Percentiles rank a stretch among this genome's conserved stretches.
Evolutionary conservation across 108 stramenopile genomes (phyloP).

Genomic region (Nannochloropsis gaditana): DNA sequence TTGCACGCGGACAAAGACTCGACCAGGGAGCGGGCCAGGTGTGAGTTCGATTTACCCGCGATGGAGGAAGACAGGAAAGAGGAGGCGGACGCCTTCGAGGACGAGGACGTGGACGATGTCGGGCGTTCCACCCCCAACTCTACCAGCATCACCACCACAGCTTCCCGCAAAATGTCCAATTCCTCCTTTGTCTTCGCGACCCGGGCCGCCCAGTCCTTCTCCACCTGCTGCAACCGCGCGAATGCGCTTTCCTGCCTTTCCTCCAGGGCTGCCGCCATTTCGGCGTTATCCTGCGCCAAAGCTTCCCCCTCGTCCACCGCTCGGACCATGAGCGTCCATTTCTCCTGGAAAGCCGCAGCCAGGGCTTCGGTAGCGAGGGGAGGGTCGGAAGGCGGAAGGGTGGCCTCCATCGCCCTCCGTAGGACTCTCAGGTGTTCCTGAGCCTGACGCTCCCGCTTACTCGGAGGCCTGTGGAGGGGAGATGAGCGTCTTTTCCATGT

Average conservation of each 20-base stretch:
- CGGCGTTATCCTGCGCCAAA: neutral
- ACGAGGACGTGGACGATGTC: neutral
- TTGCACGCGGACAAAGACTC: neutral
- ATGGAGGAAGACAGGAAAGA: slow-evolving; percentile 12
- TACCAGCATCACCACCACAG: neutral
- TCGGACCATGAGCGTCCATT: neutral
- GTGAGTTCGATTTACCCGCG: neutral
- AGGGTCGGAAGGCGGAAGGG: neutral
- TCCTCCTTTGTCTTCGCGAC: neutral
- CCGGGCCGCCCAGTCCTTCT: neutral
- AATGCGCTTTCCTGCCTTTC: neutral
- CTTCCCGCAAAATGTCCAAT: neutral
- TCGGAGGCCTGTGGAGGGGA: neutral
- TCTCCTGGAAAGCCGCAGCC: neutral
- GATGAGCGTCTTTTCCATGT: neutral
- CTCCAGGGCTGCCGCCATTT: neutral
- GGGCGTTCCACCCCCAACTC: neutral
- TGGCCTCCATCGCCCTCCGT: neutral
- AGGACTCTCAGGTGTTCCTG: neutral
- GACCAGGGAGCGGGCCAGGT: neutral
- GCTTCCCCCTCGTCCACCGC: neutral
- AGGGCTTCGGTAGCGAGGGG: neutral
- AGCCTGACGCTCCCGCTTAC: neutral
- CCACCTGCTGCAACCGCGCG: neutral
- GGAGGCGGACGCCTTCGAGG: neutral